Evolutionary conservation across 2,329 filamentous ascomycete species (phyloP).

Genomic region (Fusarium mexicanum): DNA sequence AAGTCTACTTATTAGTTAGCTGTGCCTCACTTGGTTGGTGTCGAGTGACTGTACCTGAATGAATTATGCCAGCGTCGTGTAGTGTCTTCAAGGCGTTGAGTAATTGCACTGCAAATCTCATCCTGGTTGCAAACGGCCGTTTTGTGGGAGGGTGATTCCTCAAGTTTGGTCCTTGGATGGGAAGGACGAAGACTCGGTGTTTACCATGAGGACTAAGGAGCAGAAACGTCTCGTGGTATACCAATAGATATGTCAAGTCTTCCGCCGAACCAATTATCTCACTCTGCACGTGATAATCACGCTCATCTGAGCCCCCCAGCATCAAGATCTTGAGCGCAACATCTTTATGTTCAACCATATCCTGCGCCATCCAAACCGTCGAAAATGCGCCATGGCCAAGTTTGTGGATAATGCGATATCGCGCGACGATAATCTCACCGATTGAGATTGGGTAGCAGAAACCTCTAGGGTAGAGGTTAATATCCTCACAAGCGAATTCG

Average conservation of each 20-base stretch:
- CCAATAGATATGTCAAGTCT: background rate
- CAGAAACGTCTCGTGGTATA: accelerated
- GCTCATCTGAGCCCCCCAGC: accelerated
- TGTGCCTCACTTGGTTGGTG: no score
- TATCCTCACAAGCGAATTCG: accelerated
- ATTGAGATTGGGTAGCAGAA: background rate
- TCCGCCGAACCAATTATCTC: accelerated
- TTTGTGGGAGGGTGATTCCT: background rate
- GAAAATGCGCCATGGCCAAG: background rate
- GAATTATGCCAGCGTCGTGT: accelerated
- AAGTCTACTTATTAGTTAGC: background rate
- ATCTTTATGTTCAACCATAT: accelerated
- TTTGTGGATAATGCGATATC: background rate
- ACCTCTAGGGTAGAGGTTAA: background rate
- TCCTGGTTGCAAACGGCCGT: accelerated
- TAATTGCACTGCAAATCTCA: accelerated
- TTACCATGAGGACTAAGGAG: accelerated
- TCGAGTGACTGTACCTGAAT: background rate
- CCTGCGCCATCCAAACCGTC: background rate
- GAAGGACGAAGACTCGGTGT: background rate
- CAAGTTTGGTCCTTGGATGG: background rate
- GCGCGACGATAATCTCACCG: background rate
- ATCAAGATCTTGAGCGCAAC: background rate
- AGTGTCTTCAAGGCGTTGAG: accelerated
- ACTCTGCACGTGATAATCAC: accelerated